Evolutionary conservation across 2,329 filamentous ascomycete genomes (phyloP), one percentile per base, ranked within the genome.

Genomic region (Penicillium sp.): DNA sequence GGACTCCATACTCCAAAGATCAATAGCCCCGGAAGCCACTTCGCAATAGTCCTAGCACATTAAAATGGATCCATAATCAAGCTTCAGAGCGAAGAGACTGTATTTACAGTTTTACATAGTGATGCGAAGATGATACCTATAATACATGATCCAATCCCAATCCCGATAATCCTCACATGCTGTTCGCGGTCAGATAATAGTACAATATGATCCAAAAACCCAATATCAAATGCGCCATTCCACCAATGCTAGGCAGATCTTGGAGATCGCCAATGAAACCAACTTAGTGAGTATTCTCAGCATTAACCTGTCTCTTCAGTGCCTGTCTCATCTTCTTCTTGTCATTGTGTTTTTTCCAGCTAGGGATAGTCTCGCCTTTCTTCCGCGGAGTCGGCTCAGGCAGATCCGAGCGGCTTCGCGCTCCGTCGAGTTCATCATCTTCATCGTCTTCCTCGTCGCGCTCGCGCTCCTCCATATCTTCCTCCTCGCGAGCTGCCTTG

Each of bases 281-380:
- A 35, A 4, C 27, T 26, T 27, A 53, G 22, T 53, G 54, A 31
- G 43, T 50, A 44, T 60, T 51, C 21, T 60, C 58, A 51, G 58
- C 57, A 24, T 50, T 35, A 1, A 41, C 51, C 51, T 74, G 67
- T 55, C 76, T 72, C 63, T 76, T 75, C 57, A 70, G 72, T 26
- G 73, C 73, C 54, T 78, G 75, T 61, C 75, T 74, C 37, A 70
- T 48, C 66, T 70, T 76, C 63, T 75, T 77, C 63, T 78, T 79
- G 55, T 75, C 70, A 61, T 72, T 74, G 56, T 77, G 71, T 57
- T 77, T 78, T 68, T 78, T 73, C 75, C 75, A 76, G 39, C 66
- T 70, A n/a, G 74, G 74, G 26, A 75, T 68, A 21, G 60, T 72
- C 50, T 72, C 62, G 0, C 73, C 73, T 58, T 69, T 72, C 58